A percentile compares a stretch with the other conserved stretches of the same genome.
phyloP scores from a whole-genome alignment of 805 yeast genomes.

The Blastobotrys chiropterorum region DNA sequence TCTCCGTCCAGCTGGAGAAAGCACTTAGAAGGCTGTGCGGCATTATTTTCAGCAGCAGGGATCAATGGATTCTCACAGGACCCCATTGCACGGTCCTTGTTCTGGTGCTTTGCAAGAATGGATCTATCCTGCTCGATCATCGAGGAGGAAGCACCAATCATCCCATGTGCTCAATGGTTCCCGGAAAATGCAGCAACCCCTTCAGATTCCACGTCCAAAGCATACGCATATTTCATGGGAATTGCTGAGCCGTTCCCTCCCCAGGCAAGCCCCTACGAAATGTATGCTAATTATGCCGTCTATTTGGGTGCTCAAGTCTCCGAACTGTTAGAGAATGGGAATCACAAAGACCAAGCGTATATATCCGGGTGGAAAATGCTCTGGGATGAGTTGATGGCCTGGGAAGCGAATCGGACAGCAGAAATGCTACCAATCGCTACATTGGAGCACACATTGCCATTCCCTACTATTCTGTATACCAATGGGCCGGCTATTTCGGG shows the following conservation, averaged over 20 bases:
- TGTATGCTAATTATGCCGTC: slow-evolving; percentile 39
- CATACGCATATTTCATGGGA: slow-evolving; percentile 17
- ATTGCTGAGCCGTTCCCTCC: not conserved
- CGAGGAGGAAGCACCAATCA: slow-evolving; percentile 35
- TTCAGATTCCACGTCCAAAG: not conserved
- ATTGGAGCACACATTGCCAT: slow-evolving; percentile 30
- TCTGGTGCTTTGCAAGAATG: slow-evolving; percentile 41
- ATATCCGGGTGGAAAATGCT: slow-evolving; percentile 36
- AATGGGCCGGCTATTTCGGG: slow-evolving; percentile 36
- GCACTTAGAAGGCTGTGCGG: slow-evolving; percentile 36
- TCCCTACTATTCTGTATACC: slow-evolving; percentile 34
- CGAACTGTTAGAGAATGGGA: slow-evolving; percentile 29
- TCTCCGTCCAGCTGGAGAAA: slow-evolving; percentile 36
- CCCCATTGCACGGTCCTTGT: slow-evolving; percentile 34
- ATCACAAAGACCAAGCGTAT: slow-evolving; percentile 20
- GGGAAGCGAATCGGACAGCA: slow-evolving; percentile 35
- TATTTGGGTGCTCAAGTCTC: slow-evolving; percentile 35
- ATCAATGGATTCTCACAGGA: slow-evolving; percentile 34
- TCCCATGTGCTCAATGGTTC: slow-evolving; percentile 34
- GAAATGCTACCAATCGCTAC: slow-evolving; percentile 33
- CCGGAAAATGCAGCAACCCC: slow-evolving; percentile 17
- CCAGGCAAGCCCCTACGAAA: slow-evolving; percentile 21
- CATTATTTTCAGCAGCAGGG: slow-evolving; percentile 34
- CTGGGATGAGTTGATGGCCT: slow-evolving; percentile 37
- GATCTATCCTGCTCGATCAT: slow-evolving; percentile 36